Percentiles rank a stretch among this genome's conserved stretches.
Evolutionary conservation across 805 yeast species (phyloP).

Genomic region (Cyberlindnera veronae): DNA sequence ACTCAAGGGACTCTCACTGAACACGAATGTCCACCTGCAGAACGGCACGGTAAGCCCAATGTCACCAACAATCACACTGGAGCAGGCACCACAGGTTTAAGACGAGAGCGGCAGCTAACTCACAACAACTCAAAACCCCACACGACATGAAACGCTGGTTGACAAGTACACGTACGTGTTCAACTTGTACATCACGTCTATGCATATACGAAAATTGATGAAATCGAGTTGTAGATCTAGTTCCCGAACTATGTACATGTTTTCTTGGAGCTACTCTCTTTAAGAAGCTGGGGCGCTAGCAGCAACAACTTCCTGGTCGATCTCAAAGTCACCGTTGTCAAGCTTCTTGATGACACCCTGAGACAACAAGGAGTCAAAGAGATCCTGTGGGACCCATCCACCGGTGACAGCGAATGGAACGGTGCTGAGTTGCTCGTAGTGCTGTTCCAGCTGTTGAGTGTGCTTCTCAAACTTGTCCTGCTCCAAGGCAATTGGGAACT

Average conservation of each 20-base stretch:
- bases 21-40: constrained; percentile 5
- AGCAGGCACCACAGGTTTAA: constrained; percentile 3
- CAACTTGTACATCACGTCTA: no score
- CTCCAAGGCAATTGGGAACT: constrained; percentile 59
- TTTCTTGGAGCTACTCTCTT: not conserved
- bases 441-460: constrained; percentile 54
- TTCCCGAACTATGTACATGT: not conserved
- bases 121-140: no score
- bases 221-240: not conserved
- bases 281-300: constrained; percentile 1
- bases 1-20: constrained; percentile 12
- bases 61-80: constrained; percentile 23
- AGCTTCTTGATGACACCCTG: constrained; percentile 65
- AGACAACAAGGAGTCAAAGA: constrained; percentile 68
- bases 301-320: constrained; percentile 17
- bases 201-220: no score
- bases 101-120: no score
- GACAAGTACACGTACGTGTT: no score
- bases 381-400: constrained; percentile 95
- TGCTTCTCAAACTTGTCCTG: constrained; percentile 58
- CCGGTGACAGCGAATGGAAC: constrained; percentile 86
- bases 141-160: not conserved
- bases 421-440: constrained; percentile 63
- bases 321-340: constrained; percentile 52
- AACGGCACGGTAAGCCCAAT: constrained; percentile 14